A percentile compares a stretch with the other conserved stretches of the same genome.
phyloP scores from a whole-genome alignment of 1,284 basidiomycete genomes.

The Ceratobasidium sp. region DNA sequence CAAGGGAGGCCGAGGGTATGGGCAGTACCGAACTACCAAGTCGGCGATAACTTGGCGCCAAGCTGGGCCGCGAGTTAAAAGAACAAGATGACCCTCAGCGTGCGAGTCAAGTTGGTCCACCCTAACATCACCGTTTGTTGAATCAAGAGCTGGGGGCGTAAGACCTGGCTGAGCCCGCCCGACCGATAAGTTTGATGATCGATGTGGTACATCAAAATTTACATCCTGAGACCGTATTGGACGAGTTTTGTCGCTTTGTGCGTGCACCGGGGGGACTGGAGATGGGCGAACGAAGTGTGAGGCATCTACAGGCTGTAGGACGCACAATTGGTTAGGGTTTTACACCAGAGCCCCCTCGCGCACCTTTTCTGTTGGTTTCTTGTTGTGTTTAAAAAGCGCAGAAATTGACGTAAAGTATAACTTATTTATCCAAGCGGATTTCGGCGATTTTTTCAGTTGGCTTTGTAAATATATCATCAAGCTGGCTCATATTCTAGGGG shows the following conservation, averaged over 20 bases:
- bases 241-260: neutral
- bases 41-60: slow-evolving; percentile 12
- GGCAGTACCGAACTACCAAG: slow-evolving; percentile 15
- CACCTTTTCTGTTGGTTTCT: neutral
- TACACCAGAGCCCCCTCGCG: neutral
- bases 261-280: neutral
- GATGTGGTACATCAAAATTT: neutral
- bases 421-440: neutral
- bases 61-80: neutral
- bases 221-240: neutral
- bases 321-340: neutral
- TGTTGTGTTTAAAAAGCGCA: neutral
- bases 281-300: neutral
- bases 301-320: neutral
- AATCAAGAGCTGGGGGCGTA: neutral
- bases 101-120: neutral
- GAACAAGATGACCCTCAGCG: neutral
- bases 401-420: neutral
- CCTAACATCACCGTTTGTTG: neutral
- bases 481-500: slow-evolving; percentile 30
- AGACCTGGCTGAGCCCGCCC: neutral
- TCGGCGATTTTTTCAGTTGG: neutral
- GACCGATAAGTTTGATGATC: neutral
- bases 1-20: slow-evolving; percentile 1
- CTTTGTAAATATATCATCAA: slow-evolving; percentile 32